These are phyloP conservation scores for Colletotrichum liaoningense DNA, from an alignment of 2,329 filamentous ascomycete species.

Conservation along the genomic window DNA sequence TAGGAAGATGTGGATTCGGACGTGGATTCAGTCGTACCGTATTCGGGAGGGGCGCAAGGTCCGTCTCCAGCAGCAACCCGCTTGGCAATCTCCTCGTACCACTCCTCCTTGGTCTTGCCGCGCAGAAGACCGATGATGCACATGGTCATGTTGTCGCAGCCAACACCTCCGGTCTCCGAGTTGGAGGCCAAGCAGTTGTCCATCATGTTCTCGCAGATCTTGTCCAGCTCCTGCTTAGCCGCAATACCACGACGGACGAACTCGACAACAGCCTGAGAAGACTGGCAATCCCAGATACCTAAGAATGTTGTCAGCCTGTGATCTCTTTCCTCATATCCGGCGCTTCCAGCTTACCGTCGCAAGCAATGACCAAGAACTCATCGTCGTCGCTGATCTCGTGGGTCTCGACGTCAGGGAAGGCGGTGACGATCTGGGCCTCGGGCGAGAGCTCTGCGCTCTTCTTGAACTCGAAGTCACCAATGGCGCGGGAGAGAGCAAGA, in stretches of 20 bases:
- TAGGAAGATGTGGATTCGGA: slow-evolving; percentile 37
- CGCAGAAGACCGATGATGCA: slow-evolving; percentile 87
- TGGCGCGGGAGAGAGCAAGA: slow-evolving; percentile 93
- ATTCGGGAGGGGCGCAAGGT: slow-evolving; percentile 98
- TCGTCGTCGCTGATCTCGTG: slow-evolving; percentile 94
- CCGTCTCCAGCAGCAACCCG: slow-evolving; percentile 97
- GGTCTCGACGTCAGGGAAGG: slow-evolving; percentile 91
- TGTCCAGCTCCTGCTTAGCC: slow-evolving; percentile 92
- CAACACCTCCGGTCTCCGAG: slow-evolving; percentile 96
- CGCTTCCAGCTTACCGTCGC: slow-evolving; percentile 77
- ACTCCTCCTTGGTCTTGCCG: slow-evolving; percentile 95
- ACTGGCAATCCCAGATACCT: slow-evolving; percentile 99
- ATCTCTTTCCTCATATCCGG: neutral
- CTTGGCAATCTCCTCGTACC: slow-evolving; percentile 96
- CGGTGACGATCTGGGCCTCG: slow-evolving; percentile 99
- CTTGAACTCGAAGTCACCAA: slow-evolving; percentile 99
- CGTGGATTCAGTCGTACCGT: slow-evolving; percentile 77
- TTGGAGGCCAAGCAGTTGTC: slow-evolving; percentile 98
- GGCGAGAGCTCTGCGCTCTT: slow-evolving; percentile 96
- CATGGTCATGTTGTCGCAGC: slow-evolving; percentile 99
- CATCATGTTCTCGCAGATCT: slow-evolving; percentile 99
- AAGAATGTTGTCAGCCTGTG: slow-evolving; percentile 33
- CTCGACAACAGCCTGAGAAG: slow-evolving; percentile 95
- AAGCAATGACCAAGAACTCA: slow-evolving; percentile 93
- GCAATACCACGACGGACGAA: slow-evolving; percentile 97